Evolutionary conservation across 106 monocot genomes (phyloP).

Genomic region (Dendrobium officinale): DNA sequence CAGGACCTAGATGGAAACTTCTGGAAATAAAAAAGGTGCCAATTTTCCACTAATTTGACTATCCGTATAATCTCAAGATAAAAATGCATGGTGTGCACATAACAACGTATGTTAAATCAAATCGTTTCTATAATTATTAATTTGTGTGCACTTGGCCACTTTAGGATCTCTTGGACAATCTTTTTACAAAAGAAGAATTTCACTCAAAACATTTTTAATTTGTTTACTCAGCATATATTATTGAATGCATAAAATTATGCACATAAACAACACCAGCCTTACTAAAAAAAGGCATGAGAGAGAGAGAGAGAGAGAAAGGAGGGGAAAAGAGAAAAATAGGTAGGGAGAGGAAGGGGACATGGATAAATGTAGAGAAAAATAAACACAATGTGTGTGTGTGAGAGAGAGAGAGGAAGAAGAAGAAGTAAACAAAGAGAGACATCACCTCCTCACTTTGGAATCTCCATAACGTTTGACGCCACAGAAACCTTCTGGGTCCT

Average conservation of each 20-base stretch:
- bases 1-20: not conserved
- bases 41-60: not conserved
- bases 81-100: not conserved
- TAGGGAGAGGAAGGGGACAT: not conserved
- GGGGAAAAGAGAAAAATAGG: not conserved
- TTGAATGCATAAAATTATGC: not conserved
- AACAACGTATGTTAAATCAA: not conserved
- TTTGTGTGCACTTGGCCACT: not conserved
- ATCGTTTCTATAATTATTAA: not conserved
- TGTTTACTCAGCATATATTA: not conserved
- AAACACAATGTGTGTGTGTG: too few relatives aligned
- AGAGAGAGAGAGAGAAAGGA: not conserved
- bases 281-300: not conserved
- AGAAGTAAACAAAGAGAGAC: not conserved
- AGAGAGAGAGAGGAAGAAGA: not conserved
- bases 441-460: constrained; percentile 27
- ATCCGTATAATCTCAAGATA: not conserved
- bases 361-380: not conserved
- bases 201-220: too few relatives aligned
- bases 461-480: constrained; percentile 22
- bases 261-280: not conserved
- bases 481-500: constrained; percentile 26
- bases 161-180: not conserved
- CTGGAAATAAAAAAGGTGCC: not conserved
- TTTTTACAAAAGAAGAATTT: not conserved